These are phyloP conservation scores for Lepiota subincarnata DNA, from an alignment of 768 basidiomycete genomes.

Conservation along the genomic window DNA sequence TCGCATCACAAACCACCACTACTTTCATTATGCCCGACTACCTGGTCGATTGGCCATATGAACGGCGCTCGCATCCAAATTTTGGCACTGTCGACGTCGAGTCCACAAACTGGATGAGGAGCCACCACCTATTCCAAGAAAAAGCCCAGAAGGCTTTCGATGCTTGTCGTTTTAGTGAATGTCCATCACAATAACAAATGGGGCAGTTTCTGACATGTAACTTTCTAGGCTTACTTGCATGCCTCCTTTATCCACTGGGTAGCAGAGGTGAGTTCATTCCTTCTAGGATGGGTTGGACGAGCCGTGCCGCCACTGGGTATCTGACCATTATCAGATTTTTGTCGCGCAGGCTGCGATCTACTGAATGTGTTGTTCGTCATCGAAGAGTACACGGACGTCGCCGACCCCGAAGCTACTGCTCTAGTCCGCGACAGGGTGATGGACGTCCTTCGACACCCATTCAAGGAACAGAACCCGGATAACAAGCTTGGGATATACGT, in stretches of 20 bases:
- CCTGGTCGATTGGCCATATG: conserved; percentile 8
- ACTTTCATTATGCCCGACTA: conserved; percentile 8
- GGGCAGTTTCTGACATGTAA: neutral
- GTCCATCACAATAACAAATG: neutral
- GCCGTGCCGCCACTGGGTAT: too few relatives aligned
- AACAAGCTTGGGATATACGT: conserved; percentile 10
- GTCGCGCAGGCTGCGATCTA: conserved; percentile 19
- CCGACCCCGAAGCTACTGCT: conserved; percentile 5
- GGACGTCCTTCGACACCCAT: conserved; percentile 18
- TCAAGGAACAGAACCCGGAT: conserved; percentile 14
- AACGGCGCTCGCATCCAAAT: conserved; percentile 7
- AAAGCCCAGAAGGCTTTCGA: conserved; percentile 21
- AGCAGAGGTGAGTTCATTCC: neutral
- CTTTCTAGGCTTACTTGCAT: conserved; percentile 11
- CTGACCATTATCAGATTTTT: conserved; percentile 17
- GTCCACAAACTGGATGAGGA: conserved; percentile 21
- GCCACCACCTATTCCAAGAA: conserved; percentile 19
- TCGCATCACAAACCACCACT: neutral
- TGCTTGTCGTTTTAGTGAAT: conserved; percentile 20
- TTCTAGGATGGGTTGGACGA: too few relatives aligned
- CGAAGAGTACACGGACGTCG: conserved; percentile 19
- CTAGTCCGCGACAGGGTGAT: conserved; percentile 15
- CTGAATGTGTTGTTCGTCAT: conserved; percentile 19
- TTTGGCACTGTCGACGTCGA: conserved; percentile 20
- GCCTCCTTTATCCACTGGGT: conserved; percentile 1